Evolutionary conservation across 75 land plant genomes (phyloP).

Genomic region (Isoetes taiwanensis): DNA sequence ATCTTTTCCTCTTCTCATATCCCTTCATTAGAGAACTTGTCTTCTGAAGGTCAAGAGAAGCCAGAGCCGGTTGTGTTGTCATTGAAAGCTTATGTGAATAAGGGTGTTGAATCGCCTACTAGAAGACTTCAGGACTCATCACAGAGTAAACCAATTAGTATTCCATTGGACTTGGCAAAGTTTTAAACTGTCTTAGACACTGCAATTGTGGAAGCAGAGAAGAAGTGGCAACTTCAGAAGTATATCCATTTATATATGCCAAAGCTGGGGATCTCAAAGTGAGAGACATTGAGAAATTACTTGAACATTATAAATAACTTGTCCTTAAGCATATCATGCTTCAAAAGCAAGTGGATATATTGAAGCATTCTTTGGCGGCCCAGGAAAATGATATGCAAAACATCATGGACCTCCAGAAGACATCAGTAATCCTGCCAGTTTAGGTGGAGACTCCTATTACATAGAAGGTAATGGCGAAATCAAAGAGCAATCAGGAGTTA

Average conservation of each 20-base stretch:
- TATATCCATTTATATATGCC: slow-evolving; percentile 81
- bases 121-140: background rate
- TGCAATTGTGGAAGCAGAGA: slow-evolving; percentile 48
- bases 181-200: slow-evolving; percentile 18
- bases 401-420: too few species aligned
- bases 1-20: slow-evolving; percentile 23
- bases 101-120: background rate
- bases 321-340: slow-evolving; percentile 79
- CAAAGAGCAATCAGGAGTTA: too few species aligned
- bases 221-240: slow-evolving; percentile 22
- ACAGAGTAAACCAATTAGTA: slow-evolving; percentile 7
- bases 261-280: slow-evolving; percentile 65
- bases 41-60: background rate
- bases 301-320: slow-evolving; percentile 67
- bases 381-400: too few species aligned
- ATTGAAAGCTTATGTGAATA: background rate
- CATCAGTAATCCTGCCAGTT: too few species aligned
- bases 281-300: slow-evolving; percentile 63
- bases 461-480: too few species aligned
- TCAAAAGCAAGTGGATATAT: slow-evolving; percentile 52
- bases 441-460: too few species aligned
- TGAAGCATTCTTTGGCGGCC: too few species aligned
- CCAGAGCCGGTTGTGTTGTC: slow-evolving; percentile 1
- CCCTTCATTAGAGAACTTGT: background rate
- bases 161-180: slow-evolving; percentile 1